Evolutionary conservation across 495 filamentous ascomycete genomes (phyloP), one percentile per base, ranked within the genome.

Genomic region (Penicillium bovifimosum): DNA sequence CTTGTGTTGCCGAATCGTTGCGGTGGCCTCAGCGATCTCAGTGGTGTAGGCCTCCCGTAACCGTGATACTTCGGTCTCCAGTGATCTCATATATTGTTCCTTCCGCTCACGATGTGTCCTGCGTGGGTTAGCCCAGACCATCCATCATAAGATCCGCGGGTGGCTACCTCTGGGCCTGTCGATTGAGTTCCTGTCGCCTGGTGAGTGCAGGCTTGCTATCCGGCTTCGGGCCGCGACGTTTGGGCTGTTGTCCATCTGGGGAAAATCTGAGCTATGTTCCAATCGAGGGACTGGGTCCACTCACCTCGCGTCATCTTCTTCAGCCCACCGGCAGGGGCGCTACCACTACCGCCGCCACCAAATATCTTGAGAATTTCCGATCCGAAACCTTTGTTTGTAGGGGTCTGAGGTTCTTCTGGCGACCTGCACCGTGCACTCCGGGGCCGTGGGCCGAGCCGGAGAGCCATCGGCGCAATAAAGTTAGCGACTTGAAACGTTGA

Each of bases 81-180:
- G 80, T n/a, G 83, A 79, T 67, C 90, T 90, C 77, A 96, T 92
- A 64, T 97, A 96, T 60, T 87, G 81, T 70, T 96, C 93, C 66
- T 97, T 97, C 52, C 93, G 86, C 69, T 98, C 93, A 41, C 93
- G 91, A 72, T 97, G 92, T 20, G 93, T 96, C 63, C 92, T 86
- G 44, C 10, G 18, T 20, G 14, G 26, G 49, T 44, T 17, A 58
- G 39, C 55, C 42, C 47, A 41, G 36, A 27, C 52, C 43, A 24
- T 24, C 20, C 17, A 24, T 5, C 6, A 29, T 50, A 13, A 9
- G 27, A 14, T 13, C 1, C 24, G 17, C 16, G 32, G 32, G 5
- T 13, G 31, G 16, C 33, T 83, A 93, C 91, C 92, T 85, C 69
- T 98, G 93, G 26, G 93, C 93, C 73, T 96, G 91, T 48, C 93